Base-by-base conservation (phyloP, 2,329 filamentous ascomycete genomes). In the Colletotrichum magnum region DNA sequence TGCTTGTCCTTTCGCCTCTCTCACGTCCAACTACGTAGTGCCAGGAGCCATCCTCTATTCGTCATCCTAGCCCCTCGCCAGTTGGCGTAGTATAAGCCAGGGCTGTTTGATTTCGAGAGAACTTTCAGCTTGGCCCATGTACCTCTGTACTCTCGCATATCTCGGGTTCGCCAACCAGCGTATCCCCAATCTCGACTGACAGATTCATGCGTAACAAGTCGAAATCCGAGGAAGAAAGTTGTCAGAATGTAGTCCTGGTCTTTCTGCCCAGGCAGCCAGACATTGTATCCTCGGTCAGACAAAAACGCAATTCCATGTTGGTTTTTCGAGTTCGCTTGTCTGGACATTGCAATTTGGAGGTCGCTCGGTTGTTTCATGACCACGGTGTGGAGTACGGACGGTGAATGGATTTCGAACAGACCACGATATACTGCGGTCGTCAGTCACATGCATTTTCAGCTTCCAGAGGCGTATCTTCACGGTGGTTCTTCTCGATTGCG, bases 81-180 rank as follows among this genome's bases (percentile, higher is more conserved):
- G 28, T 18, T 16, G 15, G 21, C 21, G 21, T 24, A 24, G 21
- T 24, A 4, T 21, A 28, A 24, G 39, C 3, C 50, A 5, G 45
- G 24, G 4, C 53, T 7, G n/a, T 13, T 36, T 6, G 6, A 6
- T 43, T 53, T 66, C 56, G 56, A 61, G 67, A 69, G 57, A 24
- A 26, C 16, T 58, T 67, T 62, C 32, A 69, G 57, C 62, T n/a
- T 50, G 52, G 57, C 18, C 21, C 32, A 36, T 36, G 32, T 6
- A 7, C 32, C 1, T 9, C 5, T 36, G 7, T 41, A 18, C 45
- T 58, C 51, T 26, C 32, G 32, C 18, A 43, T 26, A 21, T 21
- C n/a, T 57, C 61, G 41, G 32, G 52, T 58, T 36, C 32, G 7
- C 32, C 6, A 36, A 7, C 7, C 48, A 15, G 26, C 45, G 24